Percentiles rank a stretch among this genome's conserved stretches.
Evolutionary conservation across 345 rosid genomes (phyloP).

Genomic region (Isatis tinctoria): DNA sequence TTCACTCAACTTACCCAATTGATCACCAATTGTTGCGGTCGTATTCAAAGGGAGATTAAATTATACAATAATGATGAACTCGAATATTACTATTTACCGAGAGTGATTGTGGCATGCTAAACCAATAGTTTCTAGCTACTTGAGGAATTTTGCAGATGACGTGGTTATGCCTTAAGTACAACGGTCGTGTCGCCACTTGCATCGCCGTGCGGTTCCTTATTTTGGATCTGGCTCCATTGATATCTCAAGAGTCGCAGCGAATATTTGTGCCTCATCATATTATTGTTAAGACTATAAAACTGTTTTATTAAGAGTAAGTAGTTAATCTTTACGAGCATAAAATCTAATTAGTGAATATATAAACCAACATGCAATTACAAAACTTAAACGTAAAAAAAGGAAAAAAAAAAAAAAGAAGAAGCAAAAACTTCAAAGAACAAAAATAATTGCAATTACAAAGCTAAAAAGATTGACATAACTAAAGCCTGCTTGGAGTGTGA

Average conservation of each 20-base stretch:
- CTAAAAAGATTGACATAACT: not conserved
- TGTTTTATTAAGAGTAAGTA: not conserved
- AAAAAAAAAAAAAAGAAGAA: no score
- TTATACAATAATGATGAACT: not conserved
- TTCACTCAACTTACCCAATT: not conserved
- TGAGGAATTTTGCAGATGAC: slow-evolving; percentile 13
- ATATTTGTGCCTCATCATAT: slow-evolving; percentile 8
- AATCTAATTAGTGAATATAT: not conserved
- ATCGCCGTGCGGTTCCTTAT: slow-evolving; percentile 1
- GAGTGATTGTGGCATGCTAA: not conserved
- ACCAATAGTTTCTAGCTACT: not conserved
- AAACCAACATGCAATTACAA: not conserved
- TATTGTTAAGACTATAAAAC: not conserved
- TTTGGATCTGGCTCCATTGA: slow-evolving; percentile 10
- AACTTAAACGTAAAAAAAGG: not conserved
- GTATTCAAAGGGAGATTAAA: not conserved
- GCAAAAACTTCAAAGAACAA: not conserved
- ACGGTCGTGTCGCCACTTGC: slow-evolving; percentile 24
- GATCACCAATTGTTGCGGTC: not conserved
- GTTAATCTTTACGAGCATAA: not conserved
- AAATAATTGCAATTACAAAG: not conserved
- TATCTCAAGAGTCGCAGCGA: slow-evolving; percentile 24
- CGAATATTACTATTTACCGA: slow-evolving; percentile 9
- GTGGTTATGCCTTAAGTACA: slow-evolving; percentile 16
- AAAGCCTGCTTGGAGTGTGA: not conserved